phyloP scores from a whole-genome alignment of 1,284 basidiomycete species.

The Ustilago crameri region DNA sequence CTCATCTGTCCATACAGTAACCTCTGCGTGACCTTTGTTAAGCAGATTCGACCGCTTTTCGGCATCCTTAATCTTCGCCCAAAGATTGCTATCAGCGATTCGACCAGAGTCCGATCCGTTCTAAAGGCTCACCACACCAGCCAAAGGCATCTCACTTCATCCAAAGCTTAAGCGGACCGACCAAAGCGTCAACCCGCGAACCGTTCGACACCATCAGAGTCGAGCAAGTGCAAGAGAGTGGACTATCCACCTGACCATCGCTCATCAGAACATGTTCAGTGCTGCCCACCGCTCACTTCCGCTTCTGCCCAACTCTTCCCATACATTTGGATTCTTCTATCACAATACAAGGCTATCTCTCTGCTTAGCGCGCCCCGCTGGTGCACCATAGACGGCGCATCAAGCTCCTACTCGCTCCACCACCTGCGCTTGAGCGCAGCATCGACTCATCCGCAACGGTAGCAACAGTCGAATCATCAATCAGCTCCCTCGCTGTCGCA shows the following conservation, averaged over 20 bases:
- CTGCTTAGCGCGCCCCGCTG: slow-evolving; percentile 10
- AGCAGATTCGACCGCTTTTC: too few relatives aligned
- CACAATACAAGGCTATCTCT: slow-evolving; percentile 38
- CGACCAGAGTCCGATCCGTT: too few relatives aligned
- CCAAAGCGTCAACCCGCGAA: not conserved
- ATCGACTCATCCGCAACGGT: slow-evolving; percentile 7
- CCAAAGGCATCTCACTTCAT: too few relatives aligned
- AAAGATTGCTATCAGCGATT: too few relatives aligned
- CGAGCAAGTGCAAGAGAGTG: slow-evolving; percentile 40
- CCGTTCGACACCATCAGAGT: slow-evolving; percentile 18
- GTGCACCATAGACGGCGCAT: slow-evolving; percentile 31
- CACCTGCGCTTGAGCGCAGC: slow-evolving; percentile 15
- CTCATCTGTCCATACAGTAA: too few relatives aligned
- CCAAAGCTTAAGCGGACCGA: too few relatives aligned
- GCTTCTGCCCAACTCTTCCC: slow-evolving; percentile 51
- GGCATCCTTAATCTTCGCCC: too few relatives aligned
- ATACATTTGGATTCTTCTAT: slow-evolving; percentile 53
- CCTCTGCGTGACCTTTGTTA: too few relatives aligned
- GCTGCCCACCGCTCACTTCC: slow-evolving; percentile 49
- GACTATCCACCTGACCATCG: slow-evolving; percentile 32
- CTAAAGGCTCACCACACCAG: not conserved
- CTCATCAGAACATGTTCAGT: slow-evolving; percentile 47
- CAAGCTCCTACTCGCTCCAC: slow-evolving; percentile 1
- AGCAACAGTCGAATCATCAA: not conserved
- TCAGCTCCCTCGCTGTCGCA: not conserved